These are phyloP conservation scores for Talaromyces sp. DNA, from an alignment of 2,329 filamentous ascomycete genomes.

Conservation along the genomic window DNA sequence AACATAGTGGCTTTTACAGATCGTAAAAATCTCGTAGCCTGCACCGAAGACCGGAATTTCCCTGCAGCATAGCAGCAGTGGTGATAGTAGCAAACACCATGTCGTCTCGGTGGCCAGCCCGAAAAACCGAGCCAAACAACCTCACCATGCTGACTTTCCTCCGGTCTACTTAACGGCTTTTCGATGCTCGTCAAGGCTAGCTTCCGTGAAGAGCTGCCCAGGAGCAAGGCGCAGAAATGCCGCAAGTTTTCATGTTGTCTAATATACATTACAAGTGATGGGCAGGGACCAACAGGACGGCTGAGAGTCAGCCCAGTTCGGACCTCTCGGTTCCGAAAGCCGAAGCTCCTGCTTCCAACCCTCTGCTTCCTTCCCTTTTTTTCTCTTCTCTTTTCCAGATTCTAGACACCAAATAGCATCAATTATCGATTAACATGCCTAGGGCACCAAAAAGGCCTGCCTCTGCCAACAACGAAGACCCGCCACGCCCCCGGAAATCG, in stretches of 20 bases:
- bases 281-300: too few relatives aligned
- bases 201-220: too few relatives aligned
- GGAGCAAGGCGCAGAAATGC: neutral
- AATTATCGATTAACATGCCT: neutral
- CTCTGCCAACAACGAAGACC: neutral
- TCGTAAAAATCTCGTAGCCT: too few relatives aligned
- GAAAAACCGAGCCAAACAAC: neutral
- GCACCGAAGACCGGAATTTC: too few relatives aligned
- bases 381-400: too few relatives aligned
- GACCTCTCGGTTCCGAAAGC: slow-evolving; percentile 3
- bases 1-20: neutral
- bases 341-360: neutral
- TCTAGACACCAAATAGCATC: neutral
- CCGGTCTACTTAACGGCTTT: too few relatives aligned
- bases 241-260: too few relatives aligned
- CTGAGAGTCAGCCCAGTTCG: neutral
- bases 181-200: neutral
- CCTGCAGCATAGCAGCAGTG: too few relatives aligned
- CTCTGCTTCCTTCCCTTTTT: neutral
- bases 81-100: neutral
- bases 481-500: neutral
- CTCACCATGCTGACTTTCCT: neutral
- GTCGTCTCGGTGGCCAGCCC: neutral
- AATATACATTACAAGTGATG: neutral
- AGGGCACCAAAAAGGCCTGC: neutral